phyloP scores from a whole-genome alignment of 371 early-diverging fungal species.

The Actinomortierella ambigua region DNA sequence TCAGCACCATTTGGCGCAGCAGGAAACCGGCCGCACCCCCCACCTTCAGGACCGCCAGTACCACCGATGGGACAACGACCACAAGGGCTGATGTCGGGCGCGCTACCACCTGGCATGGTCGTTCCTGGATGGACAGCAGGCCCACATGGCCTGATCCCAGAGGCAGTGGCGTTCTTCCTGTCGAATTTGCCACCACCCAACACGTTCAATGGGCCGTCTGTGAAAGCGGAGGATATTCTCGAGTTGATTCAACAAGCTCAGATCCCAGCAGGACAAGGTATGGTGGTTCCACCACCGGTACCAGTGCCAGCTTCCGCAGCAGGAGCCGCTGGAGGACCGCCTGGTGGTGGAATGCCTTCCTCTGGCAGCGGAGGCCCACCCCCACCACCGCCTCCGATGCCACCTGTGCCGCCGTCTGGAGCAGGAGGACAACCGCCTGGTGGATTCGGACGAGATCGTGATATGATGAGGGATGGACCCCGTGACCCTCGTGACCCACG shows the following conservation, averaged over 20 bases:
- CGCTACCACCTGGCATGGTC: slow-evolving; percentile 16
- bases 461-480: not conserved
- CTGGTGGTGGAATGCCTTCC: too few relatives aligned
- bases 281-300: slow-evolving; percentile 31
- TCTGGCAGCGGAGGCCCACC: slow-evolving; percentile 18
- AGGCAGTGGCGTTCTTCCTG: slow-evolving; percentile 62
- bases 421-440: not conserved
- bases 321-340: too few relatives aligned
- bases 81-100: not conserved
- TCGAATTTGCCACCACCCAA: slow-evolving; percentile 58
- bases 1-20: slow-evolving; percentile 31
- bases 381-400: slow-evolving; percentile 41
- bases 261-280: slow-evolving; percentile 31
- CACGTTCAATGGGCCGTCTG: slow-evolving; percentile 56
- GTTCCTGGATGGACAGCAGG: slow-evolving; percentile 46
- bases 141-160: slow-evolving; percentile 54
- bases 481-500: too few relatives aligned
- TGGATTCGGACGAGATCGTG: slow-evolving; percentile 22
- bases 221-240: slow-evolving; percentile 55
- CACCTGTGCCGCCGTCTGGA: slow-evolving; percentile 4
- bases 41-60: slow-evolving; percentile 8
- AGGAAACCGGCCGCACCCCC: slow-evolving; percentile 23
- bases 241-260: slow-evolving; percentile 58
- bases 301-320: not conserved
- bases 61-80: slow-evolving; percentile 7